Evolutionary conservation across 2,329 filamentous ascomycete genomes (phyloP).

Genomic region (Elsinoe ampelina): DNA sequence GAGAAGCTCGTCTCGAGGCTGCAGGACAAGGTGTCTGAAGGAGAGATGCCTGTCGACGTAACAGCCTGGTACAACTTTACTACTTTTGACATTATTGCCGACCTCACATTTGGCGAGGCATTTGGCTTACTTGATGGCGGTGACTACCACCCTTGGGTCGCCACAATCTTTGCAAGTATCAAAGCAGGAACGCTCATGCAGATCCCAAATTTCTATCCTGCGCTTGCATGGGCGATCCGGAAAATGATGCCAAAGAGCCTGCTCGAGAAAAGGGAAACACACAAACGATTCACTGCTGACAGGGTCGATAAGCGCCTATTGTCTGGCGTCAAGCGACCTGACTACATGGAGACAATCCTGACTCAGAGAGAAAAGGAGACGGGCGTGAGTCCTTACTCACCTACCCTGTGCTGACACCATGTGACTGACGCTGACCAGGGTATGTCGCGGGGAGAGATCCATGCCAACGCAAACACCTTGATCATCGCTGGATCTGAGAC

Average conservation of each 20-base stretch:
- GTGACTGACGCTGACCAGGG: neutral
- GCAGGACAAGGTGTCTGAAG: constrained; percentile 15
- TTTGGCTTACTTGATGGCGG: constrained; percentile 23
- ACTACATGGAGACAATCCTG: constrained; percentile 2
- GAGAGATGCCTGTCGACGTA: constrained; percentile 21
- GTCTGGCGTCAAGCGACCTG: neutral
- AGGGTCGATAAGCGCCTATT: neutral
- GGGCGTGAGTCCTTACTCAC: neutral
- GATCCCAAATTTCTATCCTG: neutral
- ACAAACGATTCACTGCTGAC: neutral
- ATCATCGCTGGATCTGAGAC: constrained; percentile 32
- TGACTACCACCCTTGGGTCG: constrained; percentile 5
- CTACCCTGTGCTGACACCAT: too few species aligned
- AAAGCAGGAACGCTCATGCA: neutral
- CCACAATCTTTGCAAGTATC: neutral
- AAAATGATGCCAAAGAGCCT: neutral
- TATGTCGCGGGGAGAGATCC: constrained; percentile 24
- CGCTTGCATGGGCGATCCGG: neutral
- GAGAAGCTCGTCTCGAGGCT: constrained; percentile 21
- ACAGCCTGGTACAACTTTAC: constrained; percentile 26
- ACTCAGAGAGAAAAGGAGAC: neutral
- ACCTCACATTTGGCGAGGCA: constrained; percentile 25
- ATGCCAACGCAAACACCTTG: constrained; percentile 25
- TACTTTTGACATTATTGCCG: constrained; percentile 23
- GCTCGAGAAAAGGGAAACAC: neutral